Evolutionary conservation across 768 basidiomycete species (phyloP).

Genomic region (Daedaleopsis nitida): DNA sequence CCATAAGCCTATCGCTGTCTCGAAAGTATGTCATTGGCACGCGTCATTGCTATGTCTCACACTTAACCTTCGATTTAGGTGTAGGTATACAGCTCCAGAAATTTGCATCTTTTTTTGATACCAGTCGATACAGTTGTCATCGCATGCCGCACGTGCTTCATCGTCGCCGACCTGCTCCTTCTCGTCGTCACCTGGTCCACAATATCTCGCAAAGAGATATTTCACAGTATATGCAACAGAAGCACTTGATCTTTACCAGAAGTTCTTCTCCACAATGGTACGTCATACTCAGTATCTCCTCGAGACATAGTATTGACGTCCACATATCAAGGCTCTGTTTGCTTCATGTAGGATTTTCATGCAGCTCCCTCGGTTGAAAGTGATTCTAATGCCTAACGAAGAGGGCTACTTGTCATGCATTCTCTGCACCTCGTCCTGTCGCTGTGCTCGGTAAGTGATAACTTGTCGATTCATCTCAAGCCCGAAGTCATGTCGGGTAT

Average conservation of each 20-base stretch:
- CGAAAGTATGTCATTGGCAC: neutral
- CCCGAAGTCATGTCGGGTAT: neutral
- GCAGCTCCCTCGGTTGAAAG: neutral
- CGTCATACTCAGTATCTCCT: neutral
- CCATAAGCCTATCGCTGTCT: neutral
- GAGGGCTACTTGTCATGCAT: neutral
- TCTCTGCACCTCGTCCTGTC: neutral
- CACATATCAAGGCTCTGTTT: neutral
- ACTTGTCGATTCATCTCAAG: neutral
- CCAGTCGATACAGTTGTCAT: neutral
- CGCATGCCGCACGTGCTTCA: neutral
- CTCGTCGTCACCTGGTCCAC: neutral
- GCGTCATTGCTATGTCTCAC: neutral
- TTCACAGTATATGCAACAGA: neutral
- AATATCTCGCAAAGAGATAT: neutral
- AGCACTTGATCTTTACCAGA: neutral
- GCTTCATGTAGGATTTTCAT: neutral
- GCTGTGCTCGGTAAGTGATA: neutral
- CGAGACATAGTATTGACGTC: neutral
- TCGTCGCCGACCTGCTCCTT: neutral
- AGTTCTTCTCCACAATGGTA: neutral
- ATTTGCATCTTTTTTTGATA: neutral
- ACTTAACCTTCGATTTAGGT: neutral
- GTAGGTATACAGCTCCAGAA: neutral
- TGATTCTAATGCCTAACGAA: neutral